A percentile compares a stretch with the other conserved stretches of the same genome.
phyloP scores from a whole-genome alignment of 805 yeast genomes.

The Ogataea ganodermae region DNA sequence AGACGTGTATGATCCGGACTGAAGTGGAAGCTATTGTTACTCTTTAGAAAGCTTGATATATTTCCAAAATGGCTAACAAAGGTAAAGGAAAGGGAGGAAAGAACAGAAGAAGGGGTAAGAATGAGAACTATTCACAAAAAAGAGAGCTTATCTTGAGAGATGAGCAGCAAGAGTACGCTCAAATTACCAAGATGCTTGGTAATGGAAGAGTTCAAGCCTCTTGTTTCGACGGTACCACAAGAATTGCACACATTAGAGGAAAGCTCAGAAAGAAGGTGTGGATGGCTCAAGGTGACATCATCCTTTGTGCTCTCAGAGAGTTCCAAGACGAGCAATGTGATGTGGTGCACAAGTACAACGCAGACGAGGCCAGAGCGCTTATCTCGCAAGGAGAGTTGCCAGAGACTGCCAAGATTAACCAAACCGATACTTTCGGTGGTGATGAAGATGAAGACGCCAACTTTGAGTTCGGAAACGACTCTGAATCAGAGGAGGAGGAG shows the following conservation, averaged over 20 bases:
- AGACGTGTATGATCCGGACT: background rate
- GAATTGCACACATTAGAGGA: constrained; percentile 98
- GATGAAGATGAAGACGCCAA: constrained; percentile 97
- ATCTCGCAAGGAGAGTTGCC: constrained; percentile 97
- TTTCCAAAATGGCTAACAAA: constrained; percentile 55
- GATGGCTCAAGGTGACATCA: constrained; percentile 99
- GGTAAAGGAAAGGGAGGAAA: constrained; percentile 69
- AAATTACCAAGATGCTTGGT: constrained; percentile 97
- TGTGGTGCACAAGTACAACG: constrained; percentile 92
- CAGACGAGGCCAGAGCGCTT: constrained; percentile 97
- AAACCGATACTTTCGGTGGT: constrained; percentile 94
- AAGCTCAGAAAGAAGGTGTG: constrained; percentile 99
- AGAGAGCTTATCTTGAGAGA: constrained; percentile 91
- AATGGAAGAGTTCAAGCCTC: constrained; percentile 94
- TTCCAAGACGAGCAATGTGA: constrained; percentile 99
- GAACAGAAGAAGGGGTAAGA: constrained; percentile 98
- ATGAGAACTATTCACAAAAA: constrained; percentile 85
- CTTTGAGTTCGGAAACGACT: constrained; percentile 96
- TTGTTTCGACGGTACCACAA: constrained; percentile 90
- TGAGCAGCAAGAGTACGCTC: constrained; percentile 98
- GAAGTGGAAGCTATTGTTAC: background rate
- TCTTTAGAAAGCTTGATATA: background rate
- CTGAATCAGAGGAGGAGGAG: constrained; percentile 72
- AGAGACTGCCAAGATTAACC: constrained; percentile 94
- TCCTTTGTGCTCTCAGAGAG: constrained; percentile 93